These are phyloP conservation scores for Ormosia semicastrata DNA, from an alignment of 306 rosid species.

Conservation along the genomic window DNA sequence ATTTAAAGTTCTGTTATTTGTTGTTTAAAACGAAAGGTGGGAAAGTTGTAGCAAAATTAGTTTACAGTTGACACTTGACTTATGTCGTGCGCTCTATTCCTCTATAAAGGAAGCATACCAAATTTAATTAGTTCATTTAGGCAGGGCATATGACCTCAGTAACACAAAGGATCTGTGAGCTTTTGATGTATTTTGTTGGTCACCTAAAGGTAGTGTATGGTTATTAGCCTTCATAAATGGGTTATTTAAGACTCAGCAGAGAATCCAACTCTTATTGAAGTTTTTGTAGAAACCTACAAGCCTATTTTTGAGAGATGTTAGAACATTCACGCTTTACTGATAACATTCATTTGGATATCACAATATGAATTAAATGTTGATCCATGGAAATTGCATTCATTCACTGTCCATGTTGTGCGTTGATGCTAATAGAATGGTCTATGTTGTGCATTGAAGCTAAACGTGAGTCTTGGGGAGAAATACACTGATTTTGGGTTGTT, in stretches of 20 bases:
- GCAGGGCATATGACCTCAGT: not conserved
- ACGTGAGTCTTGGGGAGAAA: too few species aligned
- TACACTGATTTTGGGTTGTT: too few species aligned
- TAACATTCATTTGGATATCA: too few species aligned
- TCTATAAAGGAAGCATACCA: not conserved
- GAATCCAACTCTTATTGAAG: not conserved
- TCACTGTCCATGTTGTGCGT: too few species aligned
- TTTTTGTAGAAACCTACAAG: not conserved
- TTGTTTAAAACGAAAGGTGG: not conserved
- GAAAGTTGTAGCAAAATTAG: slow-evolving; percentile 1
- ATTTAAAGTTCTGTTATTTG: not conserved
- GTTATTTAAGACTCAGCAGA: not conserved
- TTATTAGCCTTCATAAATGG: not conserved
- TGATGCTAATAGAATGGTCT: too few species aligned
- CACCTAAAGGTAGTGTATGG: not conserved
- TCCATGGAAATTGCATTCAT: too few species aligned
- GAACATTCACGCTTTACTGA: not conserved
- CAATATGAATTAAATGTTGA: too few species aligned
- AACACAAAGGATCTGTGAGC: not conserved
- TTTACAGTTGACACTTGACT: not conserved
- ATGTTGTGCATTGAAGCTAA: too few species aligned
- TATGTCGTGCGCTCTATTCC: not conserved
- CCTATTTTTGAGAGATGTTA: slow-evolving; percentile 14
- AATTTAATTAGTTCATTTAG: not conserved
- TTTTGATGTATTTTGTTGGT: slow-evolving; percentile 16